Evolutionary conservation across 805 yeast genomes (phyloP), one percentile per base, ranked within the genome.

Genomic region (Dipodascus albidus): DNA sequence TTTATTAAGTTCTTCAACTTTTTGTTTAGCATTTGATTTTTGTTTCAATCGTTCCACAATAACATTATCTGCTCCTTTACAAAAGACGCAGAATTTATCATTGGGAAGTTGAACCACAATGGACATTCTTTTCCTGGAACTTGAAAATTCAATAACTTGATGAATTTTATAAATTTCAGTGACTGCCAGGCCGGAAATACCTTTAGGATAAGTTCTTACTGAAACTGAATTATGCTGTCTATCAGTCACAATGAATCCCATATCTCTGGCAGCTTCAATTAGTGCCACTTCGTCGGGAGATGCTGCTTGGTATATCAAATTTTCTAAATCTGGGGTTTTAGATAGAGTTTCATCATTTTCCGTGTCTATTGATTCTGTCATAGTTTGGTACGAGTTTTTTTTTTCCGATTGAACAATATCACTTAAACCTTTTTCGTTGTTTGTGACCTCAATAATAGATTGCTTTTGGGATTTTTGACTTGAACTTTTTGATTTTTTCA

Each of bases 211-310:
- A 0, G 88, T 79, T 60, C 90, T 82, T 21, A 93, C 70, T 0
- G 83, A 77, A 49, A 93, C 65, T 1, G 70, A 67, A 54, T 77
- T 78, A 48, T 79, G 80, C 55, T 79, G 79, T 52, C 85, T 78
- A 55, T 87, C 88, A 54, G 73, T 75, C 4, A 90, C 85, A n/a
- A 90, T 81, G 65, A 75, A 93, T 0, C 99, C 99, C 74, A 93
- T 75, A 64, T 93, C 99, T 59, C 96, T 76, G 0, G 99, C 99
- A 0, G 98, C 99, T 48, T 84, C 80, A 2, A 93, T 91, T 27
- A 93, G 71, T 0, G 99, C 99, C 51, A 90, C 70, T 66, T 93
- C 99, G 69, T 93, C 99, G 0, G 99, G 99, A 0, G 97, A 90
- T 0, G 98, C 82, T 0, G 98, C 87, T 64, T 91, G 97, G 62